Evolutionary conservation across 2,329 filamentous ascomycete species (phyloP), one percentile per base, ranked within the genome.

Genomic region (Coniella lustricola): DNA sequence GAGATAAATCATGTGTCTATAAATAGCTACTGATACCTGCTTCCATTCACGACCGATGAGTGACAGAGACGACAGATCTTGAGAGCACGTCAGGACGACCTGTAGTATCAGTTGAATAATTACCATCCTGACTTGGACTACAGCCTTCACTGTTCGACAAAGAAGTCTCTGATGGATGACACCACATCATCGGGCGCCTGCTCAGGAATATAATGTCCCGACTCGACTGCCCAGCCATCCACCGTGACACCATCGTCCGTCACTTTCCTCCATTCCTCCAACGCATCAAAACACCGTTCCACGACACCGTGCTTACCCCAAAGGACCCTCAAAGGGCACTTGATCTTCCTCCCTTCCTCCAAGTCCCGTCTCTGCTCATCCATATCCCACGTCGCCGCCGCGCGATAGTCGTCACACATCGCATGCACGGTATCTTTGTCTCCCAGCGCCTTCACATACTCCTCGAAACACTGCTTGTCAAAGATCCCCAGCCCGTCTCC

Each of bases 341-440:
- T 54, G 4, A 81, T 68, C 59, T 67, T 66, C 51, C 63, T 65
- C 0, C 71, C 72, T 1, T 60, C 58, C 7, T 62, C 56, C 42
- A 71, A 50, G 57, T 80, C 75, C 17, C 63, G 59, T 49, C 67
- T 66, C 35, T 75, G 67, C 56, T 73, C 69, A 2, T 76, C 71
- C 4, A 80, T 56, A 59, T 81, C 78, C 20, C 76, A 55, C 0
- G 68, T 72, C 13, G 73, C 73, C 4, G 67, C 68, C 1, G 77
- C 77, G 10, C 74, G 63, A 51, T 81, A 82, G 54, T 81, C 77
- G 53, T 80, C 69, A 51, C 75, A 79, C 63, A 72, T 75, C 0
- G 67, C 68, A 50, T 72, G 67, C 10, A 80, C 66, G 0, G 67
- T 61, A 0, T 60, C 64, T 2, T 61, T 57, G 38, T 77, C 67